Percentiles rank a stretch among this genome's conserved stretches.
phyloP scores from a whole-genome alignment of 768 basidiomycete genomes.

The Plicaturopsis crispa region DNA sequence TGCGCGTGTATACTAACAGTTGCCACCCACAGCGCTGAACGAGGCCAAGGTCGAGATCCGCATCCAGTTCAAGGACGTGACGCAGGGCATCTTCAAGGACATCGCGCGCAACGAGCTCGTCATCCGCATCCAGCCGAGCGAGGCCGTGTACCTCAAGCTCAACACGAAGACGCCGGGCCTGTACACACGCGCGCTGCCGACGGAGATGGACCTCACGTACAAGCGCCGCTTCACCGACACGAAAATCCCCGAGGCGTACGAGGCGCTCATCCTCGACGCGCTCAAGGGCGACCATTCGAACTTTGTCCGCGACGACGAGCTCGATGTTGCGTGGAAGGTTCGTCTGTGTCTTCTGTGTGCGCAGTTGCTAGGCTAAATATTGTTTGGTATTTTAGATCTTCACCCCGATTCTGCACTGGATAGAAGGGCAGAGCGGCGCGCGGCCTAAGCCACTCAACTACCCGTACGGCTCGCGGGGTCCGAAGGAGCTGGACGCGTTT shows the following conservation, averaged over 20 bases:
- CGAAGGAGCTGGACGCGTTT: constrained; percentile 73
- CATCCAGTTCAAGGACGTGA: constrained; percentile 97
- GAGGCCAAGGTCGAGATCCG: constrained; percentile 98
- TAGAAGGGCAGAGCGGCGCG: constrained; percentile 67
- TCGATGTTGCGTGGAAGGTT: constrained; percentile 97
- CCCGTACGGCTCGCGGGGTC: constrained; percentile 94
- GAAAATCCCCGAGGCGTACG: constrained; percentile 95
- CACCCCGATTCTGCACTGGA: constrained; percentile 94
- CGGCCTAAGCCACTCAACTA: constrained; percentile 71
- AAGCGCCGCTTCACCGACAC: constrained; percentile 87
- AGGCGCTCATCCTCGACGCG: constrained; percentile 91
- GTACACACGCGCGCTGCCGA: constrained; percentile 82
- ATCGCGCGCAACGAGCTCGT: constrained; percentile 97
- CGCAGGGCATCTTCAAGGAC: constrained; percentile 93
- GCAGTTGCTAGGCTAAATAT: no score
- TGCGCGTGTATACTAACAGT: neutral
- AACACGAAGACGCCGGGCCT: constrained; percentile 94
- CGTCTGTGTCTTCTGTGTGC: constrained; percentile 15
- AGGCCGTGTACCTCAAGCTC: constrained; percentile 95
- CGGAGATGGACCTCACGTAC: constrained; percentile 98
- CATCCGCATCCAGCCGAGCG: constrained; percentile 92
- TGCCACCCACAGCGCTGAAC: constrained; percentile 65
- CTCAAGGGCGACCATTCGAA: constrained; percentile 98
- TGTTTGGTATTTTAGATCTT: constrained; percentile 63
- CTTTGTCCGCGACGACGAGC: constrained; percentile 96